These are phyloP conservation scores for Debaryomycetaceae sp. DNA, from an alignment of 1,139 yeast species.

Conservation along the genomic window DNA sequence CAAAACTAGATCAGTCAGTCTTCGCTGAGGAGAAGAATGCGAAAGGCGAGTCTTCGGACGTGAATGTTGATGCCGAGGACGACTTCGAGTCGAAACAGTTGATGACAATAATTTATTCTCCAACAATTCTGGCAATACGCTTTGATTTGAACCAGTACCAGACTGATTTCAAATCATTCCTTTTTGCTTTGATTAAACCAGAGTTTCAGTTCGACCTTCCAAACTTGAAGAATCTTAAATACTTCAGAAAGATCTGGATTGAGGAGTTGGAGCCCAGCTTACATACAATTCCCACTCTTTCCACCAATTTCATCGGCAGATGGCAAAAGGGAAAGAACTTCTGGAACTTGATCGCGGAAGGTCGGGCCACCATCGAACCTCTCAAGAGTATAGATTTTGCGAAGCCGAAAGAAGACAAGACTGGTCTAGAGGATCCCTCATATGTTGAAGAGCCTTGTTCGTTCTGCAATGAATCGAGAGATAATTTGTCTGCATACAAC, in stretches of 20 bases:
- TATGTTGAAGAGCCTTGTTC: constrained; percentile 81
- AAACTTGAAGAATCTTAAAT: constrained; percentile 51
- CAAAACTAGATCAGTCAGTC: constrained; percentile 6
- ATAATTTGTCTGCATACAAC: constrained; percentile 69
- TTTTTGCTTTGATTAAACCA: constrained; percentile 30
- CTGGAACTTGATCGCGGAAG: constrained; percentile 69
- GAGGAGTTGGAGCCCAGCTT: constrained; percentile 78
- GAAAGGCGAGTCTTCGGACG: neutral
- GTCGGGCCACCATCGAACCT: constrained; percentile 82
- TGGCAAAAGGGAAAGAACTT: constrained; percentile 52
- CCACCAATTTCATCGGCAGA: constrained; percentile 38
- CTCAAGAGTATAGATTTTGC: constrained; percentile 79
- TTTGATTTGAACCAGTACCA: constrained; percentile 50
- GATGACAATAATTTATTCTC: constrained; percentile 42
- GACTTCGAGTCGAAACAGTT: constrained; percentile 17
- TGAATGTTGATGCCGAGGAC: constrained; percentile 2
- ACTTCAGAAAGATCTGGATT: constrained; percentile 59
- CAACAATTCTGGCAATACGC: constrained; percentile 53
- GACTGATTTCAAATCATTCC: constrained; percentile 40
- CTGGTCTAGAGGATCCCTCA: constrained; percentile 12
- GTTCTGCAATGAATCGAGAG: constrained; percentile 74
- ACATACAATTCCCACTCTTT: constrained; percentile 28
- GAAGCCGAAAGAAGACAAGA: constrained; percentile 22
- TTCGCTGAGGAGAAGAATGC: neutral
- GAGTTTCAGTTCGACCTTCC: constrained; percentile 37